phyloP scores from a whole-genome alignment of 2,329 filamentous ascomycete species.

The Fusarium siculi region DNA sequence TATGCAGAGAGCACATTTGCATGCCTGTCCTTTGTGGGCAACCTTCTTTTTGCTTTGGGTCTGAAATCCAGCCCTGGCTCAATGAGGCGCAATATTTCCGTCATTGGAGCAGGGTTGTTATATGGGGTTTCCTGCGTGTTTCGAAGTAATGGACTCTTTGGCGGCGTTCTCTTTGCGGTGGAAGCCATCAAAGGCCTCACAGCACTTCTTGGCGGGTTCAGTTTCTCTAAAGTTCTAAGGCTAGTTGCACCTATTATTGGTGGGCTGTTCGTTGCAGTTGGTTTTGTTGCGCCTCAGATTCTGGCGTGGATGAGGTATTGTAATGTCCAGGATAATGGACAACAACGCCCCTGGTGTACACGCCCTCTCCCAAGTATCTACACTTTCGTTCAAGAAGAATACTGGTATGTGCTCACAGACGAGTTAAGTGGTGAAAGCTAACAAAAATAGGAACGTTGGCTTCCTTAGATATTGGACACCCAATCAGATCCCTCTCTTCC shows the following conservation, averaged over 20 bases:
- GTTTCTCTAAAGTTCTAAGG: constrained; percentile 57
- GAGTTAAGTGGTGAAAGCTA: constrained; percentile 25
- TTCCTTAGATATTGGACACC: constrained; percentile 91
- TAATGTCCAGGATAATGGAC: constrained; percentile 32
- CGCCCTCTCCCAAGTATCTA: constrained; percentile 86
- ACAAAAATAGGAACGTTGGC: constrained; percentile 77
- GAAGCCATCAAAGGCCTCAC: constrained; percentile 59
- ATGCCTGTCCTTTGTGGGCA: constrained; percentile 78
- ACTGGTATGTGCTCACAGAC: constrained; percentile 74
- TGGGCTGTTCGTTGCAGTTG: constrained; percentile 73
- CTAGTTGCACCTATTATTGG: constrained; percentile 70
- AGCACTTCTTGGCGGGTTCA: constrained; percentile 42
- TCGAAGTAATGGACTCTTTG: constrained; percentile 87
- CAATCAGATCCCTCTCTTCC: constrained; percentile 86
- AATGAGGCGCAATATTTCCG: constrained; percentile 56
- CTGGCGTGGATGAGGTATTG: constrained; percentile 82
- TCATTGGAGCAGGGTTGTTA: constrained; percentile 71
- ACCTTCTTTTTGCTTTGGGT: constrained; percentile 72
- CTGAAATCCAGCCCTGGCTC: constrained; percentile 41
- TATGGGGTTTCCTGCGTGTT: constrained; percentile 80
- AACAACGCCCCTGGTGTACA: constrained; percentile 77
- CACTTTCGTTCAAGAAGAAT: constrained; percentile 85
- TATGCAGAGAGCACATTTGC: constrained; percentile 86
- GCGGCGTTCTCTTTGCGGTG: constrained; percentile 78
- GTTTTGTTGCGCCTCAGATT: constrained; percentile 77